Evolutionary conservation across 176 grass and related monocot genomes (phyloP).

Genomic region (Otatea glauca): DNA sequence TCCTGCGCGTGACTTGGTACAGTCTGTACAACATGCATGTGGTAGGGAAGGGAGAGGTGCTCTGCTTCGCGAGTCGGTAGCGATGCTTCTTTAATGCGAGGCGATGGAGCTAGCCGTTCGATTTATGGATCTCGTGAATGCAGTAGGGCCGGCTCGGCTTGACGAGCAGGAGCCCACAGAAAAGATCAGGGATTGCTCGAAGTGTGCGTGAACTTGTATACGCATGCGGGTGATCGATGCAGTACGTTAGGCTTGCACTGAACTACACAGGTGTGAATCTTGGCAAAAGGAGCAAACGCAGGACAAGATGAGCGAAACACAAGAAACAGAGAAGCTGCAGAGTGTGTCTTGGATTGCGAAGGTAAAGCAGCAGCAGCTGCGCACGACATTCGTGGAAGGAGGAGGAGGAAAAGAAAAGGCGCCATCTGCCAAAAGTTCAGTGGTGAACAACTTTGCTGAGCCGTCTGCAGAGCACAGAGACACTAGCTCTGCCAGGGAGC

Average conservation of each 20-base stretch:
- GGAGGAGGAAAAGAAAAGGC: background rate
- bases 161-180: background rate
- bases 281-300: background rate
- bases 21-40: background rate
- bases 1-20: background rate
- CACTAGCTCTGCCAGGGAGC: background rate
- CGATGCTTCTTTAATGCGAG: background rate
- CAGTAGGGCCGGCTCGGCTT: background rate
- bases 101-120: background rate
- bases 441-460: background rate
- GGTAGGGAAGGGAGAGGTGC: background rate
- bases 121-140: conserved; percentile 15
- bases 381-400: background rate
- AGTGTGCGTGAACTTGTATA: background rate
- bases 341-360: background rate
- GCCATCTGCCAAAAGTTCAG: background rate
- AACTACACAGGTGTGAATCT: background rate
- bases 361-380: background rate
- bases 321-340: background rate
- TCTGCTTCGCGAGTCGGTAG: background rate
- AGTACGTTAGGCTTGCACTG: background rate
- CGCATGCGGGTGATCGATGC: background rate
- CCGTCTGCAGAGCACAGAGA: background rate
- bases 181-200: background rate
- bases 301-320: background rate